Base-by-base conservation (phyloP, 495 filamentous ascomycete species). In the Friedmanniomyces simplex region DNA sequence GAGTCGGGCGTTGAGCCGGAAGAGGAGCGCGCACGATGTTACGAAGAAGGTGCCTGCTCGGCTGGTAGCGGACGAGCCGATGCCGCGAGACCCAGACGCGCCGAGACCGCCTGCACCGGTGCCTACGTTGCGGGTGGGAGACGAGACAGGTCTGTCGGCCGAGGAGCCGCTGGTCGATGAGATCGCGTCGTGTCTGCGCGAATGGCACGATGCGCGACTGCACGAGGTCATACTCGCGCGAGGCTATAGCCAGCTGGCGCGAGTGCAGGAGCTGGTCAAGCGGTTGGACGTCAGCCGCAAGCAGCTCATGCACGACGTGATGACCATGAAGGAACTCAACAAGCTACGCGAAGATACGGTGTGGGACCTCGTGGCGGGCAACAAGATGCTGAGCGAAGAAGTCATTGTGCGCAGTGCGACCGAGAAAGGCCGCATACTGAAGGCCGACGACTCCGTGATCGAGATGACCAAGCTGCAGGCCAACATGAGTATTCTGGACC, bases 181-280 rank as follows among this genome's bases (percentile, higher is more conserved):
- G 67, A 96, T 97, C 67, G 90, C 91, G 18, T 95, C 89, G 7
- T 97, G 91, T 68, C 72, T 99, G 30, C 82, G 91, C 25, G 93
- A 99, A 76, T 99, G 93, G 93, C 91, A 99, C 70, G 93, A 91
- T 18, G 95, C 88, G 14, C 95, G 96, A 66, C 78, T 98, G 43
- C 94, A 97, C 70, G 91, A 95, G 69, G 73, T 96, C n/a, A 75
- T 97, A 1, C 79, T 99, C 13, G 80, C 79, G 41, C 78, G 87
- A 46, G 81, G 88, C 64, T 97, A 99, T 73, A 72, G 76, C 37
- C 76, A 83, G 50, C 77, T 97, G 36, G 89, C 94, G 59, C 83
- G 86, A 52, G 81, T 96, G 69, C 86, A 88, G 18, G 77, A 78
- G 37, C 74, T 97, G 58, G 82, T 96, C 22, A 79, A 83, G 43